phyloP scores from a whole-genome alignment of 345 rosid genomes.

The Angophora floribunda region DNA sequence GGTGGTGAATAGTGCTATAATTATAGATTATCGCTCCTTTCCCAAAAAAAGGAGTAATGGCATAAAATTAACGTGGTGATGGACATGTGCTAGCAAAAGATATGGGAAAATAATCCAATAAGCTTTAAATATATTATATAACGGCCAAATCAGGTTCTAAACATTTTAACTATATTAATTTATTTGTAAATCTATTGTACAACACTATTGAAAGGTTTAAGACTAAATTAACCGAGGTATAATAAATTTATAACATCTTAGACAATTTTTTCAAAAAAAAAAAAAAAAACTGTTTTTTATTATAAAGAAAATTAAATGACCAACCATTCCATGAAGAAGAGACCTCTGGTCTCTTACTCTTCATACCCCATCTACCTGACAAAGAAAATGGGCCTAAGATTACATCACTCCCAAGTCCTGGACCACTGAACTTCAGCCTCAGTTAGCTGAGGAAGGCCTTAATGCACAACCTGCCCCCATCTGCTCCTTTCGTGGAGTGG shows the following conservation, averaged over 20 bases:
- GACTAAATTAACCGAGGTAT: too few relatives aligned
- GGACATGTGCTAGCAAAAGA: not conserved
- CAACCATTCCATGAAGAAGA: not conserved
- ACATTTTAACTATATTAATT: too few relatives aligned
- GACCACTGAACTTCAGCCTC: not conserved
- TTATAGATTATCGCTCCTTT: not conserved
- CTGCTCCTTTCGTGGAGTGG: not conserved
- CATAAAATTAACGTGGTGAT: not conserved
- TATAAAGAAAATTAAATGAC: not conserved
- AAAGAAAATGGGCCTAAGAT: not conserved
- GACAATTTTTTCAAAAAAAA: too few relatives aligned
- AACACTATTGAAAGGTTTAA: too few relatives aligned
- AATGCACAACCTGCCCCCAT: not conserved
- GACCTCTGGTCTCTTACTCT: too few relatives aligned
- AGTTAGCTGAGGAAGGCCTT: not conserved
- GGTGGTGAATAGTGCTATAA: not conserved
- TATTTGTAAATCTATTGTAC: too few relatives aligned
- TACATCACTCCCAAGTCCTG: not conserved
- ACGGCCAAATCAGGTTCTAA: fast-evolving
- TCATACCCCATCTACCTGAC: not conserved
- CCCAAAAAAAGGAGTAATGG: not conserved
- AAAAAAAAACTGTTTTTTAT: not conserved
- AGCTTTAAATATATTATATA: too few relatives aligned
- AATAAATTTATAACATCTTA: fast-evolving
- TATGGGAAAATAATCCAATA: not conserved